Percentiles rank a stretch among this genome's conserved stretches.
phyloP scores from a whole-genome alignment of 2,329 filamentous ascomycete genomes.

The Xylaria sp. region DNA sequence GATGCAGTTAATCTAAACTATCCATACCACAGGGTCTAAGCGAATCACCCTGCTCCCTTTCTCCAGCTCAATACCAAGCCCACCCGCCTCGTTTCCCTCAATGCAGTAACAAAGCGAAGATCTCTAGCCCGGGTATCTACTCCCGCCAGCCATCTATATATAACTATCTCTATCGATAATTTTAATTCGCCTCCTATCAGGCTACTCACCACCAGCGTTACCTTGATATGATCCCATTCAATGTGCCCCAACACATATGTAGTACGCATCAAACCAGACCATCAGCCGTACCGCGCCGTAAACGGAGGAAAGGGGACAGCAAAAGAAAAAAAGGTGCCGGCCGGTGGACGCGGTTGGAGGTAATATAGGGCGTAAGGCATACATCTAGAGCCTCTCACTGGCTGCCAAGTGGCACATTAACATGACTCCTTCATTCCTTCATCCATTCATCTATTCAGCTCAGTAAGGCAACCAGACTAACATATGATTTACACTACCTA shows the following conservation, averaged over 20 bases:
- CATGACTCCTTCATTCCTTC: background rate
- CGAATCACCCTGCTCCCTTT: background rate
- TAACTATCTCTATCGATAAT: background rate
- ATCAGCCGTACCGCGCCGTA: background rate
- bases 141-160: background rate
- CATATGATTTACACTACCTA: background rate
- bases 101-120: background rate
- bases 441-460: background rate
- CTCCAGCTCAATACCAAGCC: background rate
- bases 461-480: background rate
- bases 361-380: background rate
- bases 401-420: slow-evolving; percentile 26
- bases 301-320: background rate
- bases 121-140: background rate
- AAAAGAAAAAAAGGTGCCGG: background rate
- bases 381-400: background rate
- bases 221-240: background rate
- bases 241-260: too few species aligned
- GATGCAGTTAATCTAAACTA: background rate
- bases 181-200: background rate
- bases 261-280: too few species aligned
- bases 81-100: background rate
- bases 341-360: background rate
- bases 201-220: background rate
- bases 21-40: background rate